Percentiles rank a stretch among this genome's conserved stretches.
These are phyloP conservation scores for Yarrowia sp. DNA, from an alignment of 805 yeast species.

Conservation along the genomic window DNA sequence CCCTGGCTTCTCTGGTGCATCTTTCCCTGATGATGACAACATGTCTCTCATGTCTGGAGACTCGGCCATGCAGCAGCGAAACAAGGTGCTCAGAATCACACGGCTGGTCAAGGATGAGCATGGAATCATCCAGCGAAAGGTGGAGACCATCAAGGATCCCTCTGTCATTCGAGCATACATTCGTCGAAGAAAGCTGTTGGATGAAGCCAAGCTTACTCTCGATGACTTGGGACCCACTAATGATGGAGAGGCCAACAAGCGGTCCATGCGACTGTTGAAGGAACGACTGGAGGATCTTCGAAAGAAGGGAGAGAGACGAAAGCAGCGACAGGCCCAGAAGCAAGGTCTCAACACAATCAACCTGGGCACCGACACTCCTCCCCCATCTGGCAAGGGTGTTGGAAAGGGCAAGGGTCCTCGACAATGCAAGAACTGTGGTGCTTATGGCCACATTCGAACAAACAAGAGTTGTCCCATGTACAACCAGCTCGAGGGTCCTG, in stretches of 20 bases:
- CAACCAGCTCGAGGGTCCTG: slow-evolving; percentile 43
- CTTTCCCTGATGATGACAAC: slow-evolving; percentile 44
- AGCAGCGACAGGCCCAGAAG: slow-evolving; percentile 55
- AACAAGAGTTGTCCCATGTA: slow-evolving; percentile 90
- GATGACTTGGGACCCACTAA: slow-evolving; percentile 75
- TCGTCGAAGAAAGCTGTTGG: slow-evolving; percentile 63
- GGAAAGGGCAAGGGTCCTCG: slow-evolving; percentile 74
- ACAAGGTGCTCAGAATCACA: slow-evolving; percentile 60
- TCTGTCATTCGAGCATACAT: slow-evolving; percentile 83
- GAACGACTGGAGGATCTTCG: slow-evolving; percentile 81
- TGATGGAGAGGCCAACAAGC: slow-evolving; percentile 78
- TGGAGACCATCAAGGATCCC: slow-evolving; percentile 79
- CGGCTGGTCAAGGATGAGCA: slow-evolving; percentile 80
- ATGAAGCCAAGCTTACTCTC: slow-evolving; percentile 47
- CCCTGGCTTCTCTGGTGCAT: slow-evolving; percentile 12
- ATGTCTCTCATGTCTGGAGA: slow-evolving; percentile 36
- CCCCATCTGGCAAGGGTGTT: slow-evolving; percentile 54
- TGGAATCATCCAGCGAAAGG: slow-evolving; percentile 78
- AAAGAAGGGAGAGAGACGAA: slow-evolving; percentile 66
- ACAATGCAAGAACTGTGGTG: slow-evolving; percentile 93
- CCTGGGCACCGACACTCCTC: slow-evolving; percentile 11
- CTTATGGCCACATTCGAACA: slow-evolving; percentile 90
- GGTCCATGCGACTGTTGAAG: slow-evolving; percentile 68
- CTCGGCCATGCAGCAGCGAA: slow-evolving; percentile 35
- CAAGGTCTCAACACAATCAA: slow-evolving; percentile 32